A percentile compares a stretch with the other conserved stretches of the same genome.
phyloP scores from a whole-genome alignment of 495 filamentous ascomycete genomes.

The Xylaria flabelliformis region DNA sequence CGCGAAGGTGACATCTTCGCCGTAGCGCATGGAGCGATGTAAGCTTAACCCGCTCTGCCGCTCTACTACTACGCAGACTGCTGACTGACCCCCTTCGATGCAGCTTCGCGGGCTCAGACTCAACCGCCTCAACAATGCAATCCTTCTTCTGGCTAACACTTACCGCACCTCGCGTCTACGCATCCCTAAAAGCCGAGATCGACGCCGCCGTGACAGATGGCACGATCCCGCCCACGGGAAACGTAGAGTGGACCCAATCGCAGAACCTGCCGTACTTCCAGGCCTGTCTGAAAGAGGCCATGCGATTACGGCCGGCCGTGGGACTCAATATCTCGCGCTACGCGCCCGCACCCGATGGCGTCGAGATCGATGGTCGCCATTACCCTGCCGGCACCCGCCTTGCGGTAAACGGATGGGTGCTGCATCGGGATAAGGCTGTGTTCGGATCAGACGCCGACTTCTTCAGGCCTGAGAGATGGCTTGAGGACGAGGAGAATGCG shows the following conservation, averaged over 20 bases:
- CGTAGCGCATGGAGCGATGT: constrained; percentile 61
- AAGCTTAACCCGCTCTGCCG: constrained; percentile 28
- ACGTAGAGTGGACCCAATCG: constrained; percentile 53
- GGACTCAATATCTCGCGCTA: constrained; percentile 61
- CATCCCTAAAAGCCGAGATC: constrained; percentile 53
- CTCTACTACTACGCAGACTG: neutral
- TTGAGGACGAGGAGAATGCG: constrained; percentile 56
- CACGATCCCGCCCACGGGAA: constrained; percentile 49
- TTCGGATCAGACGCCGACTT: constrained; percentile 69
- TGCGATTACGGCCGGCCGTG: constrained; percentile 69
- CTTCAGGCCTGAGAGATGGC: constrained; percentile 71
- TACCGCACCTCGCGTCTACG: constrained; percentile 50
- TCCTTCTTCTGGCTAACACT: constrained; percentile 62
- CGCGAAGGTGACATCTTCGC: constrained; percentile 60
- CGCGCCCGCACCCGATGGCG: constrained; percentile 57
- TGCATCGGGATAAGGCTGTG: constrained; percentile 58
- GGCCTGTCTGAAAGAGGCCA: constrained; percentile 70
- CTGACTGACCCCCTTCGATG: constrained; percentile 14
- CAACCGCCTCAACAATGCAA: constrained; percentile 65
- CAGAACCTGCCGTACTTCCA: constrained; percentile 64
- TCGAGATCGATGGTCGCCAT: constrained; percentile 58
- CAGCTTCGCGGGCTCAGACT: constrained; percentile 68
- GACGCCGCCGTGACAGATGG: constrained; percentile 46
- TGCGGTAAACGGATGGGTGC: constrained; percentile 61
- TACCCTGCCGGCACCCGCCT: constrained; percentile 60